Conservation (phyloP, 208 protist species). For the Vickermania spadyakhi region DNA sequence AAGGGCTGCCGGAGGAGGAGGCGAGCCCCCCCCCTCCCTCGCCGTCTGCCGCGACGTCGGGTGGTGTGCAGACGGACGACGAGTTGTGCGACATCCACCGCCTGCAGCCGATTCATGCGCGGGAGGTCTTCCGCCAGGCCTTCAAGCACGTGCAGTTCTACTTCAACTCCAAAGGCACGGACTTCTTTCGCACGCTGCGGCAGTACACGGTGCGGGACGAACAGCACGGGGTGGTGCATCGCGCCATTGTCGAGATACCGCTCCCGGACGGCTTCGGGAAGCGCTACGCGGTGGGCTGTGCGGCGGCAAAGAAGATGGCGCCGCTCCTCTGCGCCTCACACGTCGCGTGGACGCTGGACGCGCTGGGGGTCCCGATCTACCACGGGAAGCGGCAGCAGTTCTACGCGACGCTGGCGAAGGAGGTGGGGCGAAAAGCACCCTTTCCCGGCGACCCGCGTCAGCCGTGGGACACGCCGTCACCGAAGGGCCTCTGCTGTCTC, state of each 20-base stretch:
- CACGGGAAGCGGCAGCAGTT: slow-evolving; percentile 20
- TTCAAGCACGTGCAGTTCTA: slow-evolving; percentile 20
- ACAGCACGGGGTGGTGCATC: slow-evolving; percentile 46
- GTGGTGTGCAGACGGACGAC: slow-evolving; percentile 34
- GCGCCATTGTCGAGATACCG: slow-evolving; percentile 64
- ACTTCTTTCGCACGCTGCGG: slow-evolving; percentile 44
- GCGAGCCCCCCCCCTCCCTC: not conserved
- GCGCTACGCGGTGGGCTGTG: slow-evolving; percentile 60
- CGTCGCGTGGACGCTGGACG: slow-evolving; percentile 32
- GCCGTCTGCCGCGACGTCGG: not conserved
- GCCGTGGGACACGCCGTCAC: slow-evolving; percentile 26
- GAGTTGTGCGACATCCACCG: slow-evolving; percentile 49
- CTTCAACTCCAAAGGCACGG: slow-evolving; percentile 27
- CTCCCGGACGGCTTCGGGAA: slow-evolving; percentile 33
- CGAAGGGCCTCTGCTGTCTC: slow-evolving; percentile 37
- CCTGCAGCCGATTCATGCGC: slow-evolving; percentile 40
- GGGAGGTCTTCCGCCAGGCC: slow-evolving; percentile 28
- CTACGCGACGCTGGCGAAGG: slow-evolving; percentile 21
- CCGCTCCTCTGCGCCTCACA: slow-evolving; percentile 56
- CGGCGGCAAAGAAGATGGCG: slow-evolving; percentile 37
- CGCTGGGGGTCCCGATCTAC: slow-evolving; percentile 53
- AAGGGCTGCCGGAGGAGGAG: not conserved
- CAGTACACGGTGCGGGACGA: slow-evolving; percentile 48
- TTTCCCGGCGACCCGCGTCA: slow-evolving; percentile 14
- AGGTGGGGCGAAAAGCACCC: slow-evolving; percentile 18